Conservation (phyloP, 371 early-diverging fungal genomes). For the Haplosporangium sp. region DNA sequence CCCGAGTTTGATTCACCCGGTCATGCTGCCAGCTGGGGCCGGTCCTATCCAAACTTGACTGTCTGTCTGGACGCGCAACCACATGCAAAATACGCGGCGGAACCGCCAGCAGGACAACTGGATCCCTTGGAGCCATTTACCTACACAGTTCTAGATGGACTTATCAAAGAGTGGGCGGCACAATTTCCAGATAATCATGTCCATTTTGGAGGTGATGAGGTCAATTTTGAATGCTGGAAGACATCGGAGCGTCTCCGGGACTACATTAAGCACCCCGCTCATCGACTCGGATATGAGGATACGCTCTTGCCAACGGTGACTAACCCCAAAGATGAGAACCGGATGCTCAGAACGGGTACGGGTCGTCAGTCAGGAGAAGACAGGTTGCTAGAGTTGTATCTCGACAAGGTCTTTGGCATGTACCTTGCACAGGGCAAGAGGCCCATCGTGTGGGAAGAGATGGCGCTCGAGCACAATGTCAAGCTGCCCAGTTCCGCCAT, state of each 20-base stretch:
- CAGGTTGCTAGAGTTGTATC: slow-evolving; percentile 31
- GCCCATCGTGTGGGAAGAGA: slow-evolving; percentile 51
- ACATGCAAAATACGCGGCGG: slow-evolving; percentile 62
- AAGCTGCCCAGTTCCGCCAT: slow-evolving; percentile 55
- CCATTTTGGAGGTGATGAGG: slow-evolving; percentile 84
- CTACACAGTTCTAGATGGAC: slow-evolving; percentile 64
- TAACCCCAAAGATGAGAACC: not conserved
- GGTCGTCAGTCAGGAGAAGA: slow-evolving; percentile 34
- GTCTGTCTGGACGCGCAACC: slow-evolving; percentile 43
- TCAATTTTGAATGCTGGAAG: slow-evolving; percentile 76
- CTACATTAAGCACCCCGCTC: slow-evolving; percentile 17
- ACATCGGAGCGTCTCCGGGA: slow-evolving; percentile 18
- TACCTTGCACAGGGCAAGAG: slow-evolving; percentile 32
- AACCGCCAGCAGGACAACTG: slow-evolving; percentile 81
- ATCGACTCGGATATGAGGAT: slow-evolving; percentile 19
- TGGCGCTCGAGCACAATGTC: slow-evolving; percentile 49
- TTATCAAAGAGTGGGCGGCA: slow-evolving; percentile 71
- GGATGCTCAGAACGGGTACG: slow-evolving; percentile 3
- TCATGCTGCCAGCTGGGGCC: slow-evolving; percentile 67
- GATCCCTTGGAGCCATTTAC: slow-evolving; percentile 70
- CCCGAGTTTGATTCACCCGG: slow-evolving; percentile 78
- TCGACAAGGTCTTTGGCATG: slow-evolving; percentile 36
- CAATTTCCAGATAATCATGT: slow-evolving; percentile 75
- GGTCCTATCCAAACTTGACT: slow-evolving; percentile 42
- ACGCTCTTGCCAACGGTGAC: slow-evolving; percentile 1